Conservation (phyloP, 2,329 filamentous ascomycete species). For the Fusarium liriodendri region DNA sequence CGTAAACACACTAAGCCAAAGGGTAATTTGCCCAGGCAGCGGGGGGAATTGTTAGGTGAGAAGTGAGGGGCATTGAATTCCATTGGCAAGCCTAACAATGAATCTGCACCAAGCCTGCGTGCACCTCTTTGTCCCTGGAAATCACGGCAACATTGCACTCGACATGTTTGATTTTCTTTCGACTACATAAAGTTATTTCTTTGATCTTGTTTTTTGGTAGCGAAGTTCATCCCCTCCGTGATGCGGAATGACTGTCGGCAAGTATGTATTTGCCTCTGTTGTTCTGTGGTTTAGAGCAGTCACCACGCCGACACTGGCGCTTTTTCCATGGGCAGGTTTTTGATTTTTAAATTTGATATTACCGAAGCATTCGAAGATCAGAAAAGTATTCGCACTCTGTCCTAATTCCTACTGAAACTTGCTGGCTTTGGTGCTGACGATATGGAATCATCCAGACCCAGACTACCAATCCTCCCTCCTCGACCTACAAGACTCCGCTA, state of each 20-base stretch:
- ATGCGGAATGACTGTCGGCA: neutral
- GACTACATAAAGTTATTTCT: neutral
- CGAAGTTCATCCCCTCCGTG: neutral
- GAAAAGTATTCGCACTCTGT: neutral
- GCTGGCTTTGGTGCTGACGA: neutral
- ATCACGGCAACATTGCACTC: neutral
- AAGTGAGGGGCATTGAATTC: neutral
- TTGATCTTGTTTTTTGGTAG: neutral
- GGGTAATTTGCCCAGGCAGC: neutral
- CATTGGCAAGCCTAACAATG: neutral
- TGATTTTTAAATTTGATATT: neutral
- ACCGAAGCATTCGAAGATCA: neutral
- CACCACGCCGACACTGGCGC: neutral
- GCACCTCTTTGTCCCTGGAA: neutral
- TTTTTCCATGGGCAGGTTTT: neutral
- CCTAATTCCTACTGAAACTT: neutral
- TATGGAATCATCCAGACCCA: neutral
- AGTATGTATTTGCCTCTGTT: too few species aligned
- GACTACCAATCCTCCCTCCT: neutral
- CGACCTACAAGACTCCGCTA: neutral
- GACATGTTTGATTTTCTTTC: neutral
- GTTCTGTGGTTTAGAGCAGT: neutral
- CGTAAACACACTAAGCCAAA: neutral
- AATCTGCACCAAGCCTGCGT: neutral
- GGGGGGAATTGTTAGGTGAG: neutral